Percentiles rank a stretch among this genome's conserved stretches.
Conservation (phyloP, 768 basidiomycete genomes). For the Mycena rebaudengoi region DNA sequence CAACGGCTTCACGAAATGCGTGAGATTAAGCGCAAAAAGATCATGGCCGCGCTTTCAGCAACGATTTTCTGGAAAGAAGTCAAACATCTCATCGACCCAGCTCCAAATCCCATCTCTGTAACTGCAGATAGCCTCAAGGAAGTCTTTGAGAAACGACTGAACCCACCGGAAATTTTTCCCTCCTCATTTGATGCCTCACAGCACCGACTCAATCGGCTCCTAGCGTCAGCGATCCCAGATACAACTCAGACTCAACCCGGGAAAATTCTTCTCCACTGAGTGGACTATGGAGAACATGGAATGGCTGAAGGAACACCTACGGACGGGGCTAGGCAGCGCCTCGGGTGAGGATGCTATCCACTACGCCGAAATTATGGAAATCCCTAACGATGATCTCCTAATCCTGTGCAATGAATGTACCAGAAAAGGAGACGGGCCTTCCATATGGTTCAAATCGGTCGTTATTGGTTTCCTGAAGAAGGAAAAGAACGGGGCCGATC, state of each 20-base stretch:
- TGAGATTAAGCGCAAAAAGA: neutral
- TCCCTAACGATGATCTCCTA: no score
- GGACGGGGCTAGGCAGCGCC: no score
- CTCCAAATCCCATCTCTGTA: neutral
- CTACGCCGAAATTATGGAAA: no score
- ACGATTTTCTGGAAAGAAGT: neutral
- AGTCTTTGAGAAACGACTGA: neutral
- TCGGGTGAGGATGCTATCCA: no score
- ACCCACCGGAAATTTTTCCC: neutral
- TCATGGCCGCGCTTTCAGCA: neutral
- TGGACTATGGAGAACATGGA: neutral
- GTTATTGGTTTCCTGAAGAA: constrained; percentile 23
- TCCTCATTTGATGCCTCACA: neutral
- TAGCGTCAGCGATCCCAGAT: neutral
- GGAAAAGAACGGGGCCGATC: constrained; percentile 21
- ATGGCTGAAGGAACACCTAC: no score
- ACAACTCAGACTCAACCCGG: neutral
- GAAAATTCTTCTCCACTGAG: neutral
- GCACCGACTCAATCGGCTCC: neutral
- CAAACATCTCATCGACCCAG: neutral
- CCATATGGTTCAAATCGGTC: no score
- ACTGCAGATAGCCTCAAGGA: neutral
- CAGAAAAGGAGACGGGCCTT: no score
- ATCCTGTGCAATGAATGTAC: no score
- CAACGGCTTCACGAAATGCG: neutral